Evolutionary conservation across 1,139 yeast species (phyloP).

Genomic region (Saccharomyces hybrid): DNA sequence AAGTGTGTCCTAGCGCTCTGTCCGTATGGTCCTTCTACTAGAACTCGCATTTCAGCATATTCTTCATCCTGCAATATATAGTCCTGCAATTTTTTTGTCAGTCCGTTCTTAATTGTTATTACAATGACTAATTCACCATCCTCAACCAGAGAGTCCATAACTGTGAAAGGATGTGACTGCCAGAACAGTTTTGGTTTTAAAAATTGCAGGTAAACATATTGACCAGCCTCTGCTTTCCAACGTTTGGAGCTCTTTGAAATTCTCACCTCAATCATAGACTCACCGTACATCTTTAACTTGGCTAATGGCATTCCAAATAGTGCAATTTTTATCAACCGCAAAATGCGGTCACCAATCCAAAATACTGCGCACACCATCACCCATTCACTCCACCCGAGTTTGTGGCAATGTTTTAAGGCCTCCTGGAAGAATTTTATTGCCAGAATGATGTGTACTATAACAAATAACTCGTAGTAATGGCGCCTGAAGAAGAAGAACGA

Average conservation of each 20-base stretch:
- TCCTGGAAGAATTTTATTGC: constrained; percentile 51
- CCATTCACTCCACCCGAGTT: constrained; percentile 41
- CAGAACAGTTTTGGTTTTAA: constrained; percentile 40
- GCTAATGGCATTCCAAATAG: constrained; percentile 43
- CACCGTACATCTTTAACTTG: constrained; percentile 40
- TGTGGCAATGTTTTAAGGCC: constrained; percentile 50
- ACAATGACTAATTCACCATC: constrained; percentile 37
- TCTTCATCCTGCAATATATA: constrained; percentile 19
- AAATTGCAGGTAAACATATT: constrained; percentile 26
- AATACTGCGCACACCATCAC: constrained; percentile 47
- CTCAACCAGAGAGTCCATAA: constrained; percentile 31
- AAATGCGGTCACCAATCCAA: constrained; percentile 55
- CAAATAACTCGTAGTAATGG: constrained; percentile 55
- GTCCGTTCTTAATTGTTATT: constrained; percentile 42
- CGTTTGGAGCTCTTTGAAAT: constrained; percentile 33
- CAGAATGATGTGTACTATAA: constrained; percentile 49
- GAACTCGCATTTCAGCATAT: constrained; percentile 31
- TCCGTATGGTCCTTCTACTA: constrained; percentile 64
- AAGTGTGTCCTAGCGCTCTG: constrained; percentile 1
- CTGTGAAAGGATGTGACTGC: constrained; percentile 70
- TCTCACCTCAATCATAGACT: constrained; percentile 32
- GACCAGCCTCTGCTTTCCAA: constrained; percentile 30
- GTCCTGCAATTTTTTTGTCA: constrained; percentile 34
- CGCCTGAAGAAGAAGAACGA: constrained; percentile 48
- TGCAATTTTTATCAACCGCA: constrained; percentile 44